Evolutionary conservation across 371 early-diverging fungal genomes (phyloP).

Genomic region (Mucor velutinosus): DNA sequence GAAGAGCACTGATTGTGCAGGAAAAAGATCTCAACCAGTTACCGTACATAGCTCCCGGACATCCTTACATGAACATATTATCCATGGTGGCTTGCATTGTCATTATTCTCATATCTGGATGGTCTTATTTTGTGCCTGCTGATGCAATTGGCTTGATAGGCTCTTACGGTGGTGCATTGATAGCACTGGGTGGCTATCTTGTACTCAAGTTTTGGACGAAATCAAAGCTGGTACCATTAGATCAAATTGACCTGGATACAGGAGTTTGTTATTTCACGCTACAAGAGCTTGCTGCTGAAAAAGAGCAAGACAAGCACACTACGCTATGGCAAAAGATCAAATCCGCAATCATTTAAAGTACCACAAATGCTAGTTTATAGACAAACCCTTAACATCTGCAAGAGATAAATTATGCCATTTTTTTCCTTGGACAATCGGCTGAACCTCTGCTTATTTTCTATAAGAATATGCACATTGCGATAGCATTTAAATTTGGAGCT

Average conservation of each 20-base stretch:
- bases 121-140: slow-evolving; percentile 38
- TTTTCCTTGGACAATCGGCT: too few species aligned
- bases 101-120: slow-evolving; percentile 31
- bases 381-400: too few species aligned
- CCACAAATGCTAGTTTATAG: too few species aligned
- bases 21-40: slow-evolving; percentile 62
- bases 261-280: slow-evolving; percentile 23
- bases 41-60: slow-evolving; percentile 70
- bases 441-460: too few species aligned
- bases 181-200: slow-evolving; percentile 24
- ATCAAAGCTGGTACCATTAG: slow-evolving; percentile 35
- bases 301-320: slow-evolving; percentile 8
- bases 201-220: slow-evolving; percentile 32
- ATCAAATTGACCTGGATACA: slow-evolving; percentile 40
- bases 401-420: too few species aligned
- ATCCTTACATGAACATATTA: slow-evolving; percentile 69
- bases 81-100: slow-evolving; percentile 47
- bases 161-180: slow-evolving; percentile 25
- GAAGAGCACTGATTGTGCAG: slow-evolving; percentile 73
- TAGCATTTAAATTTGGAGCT: too few species aligned
- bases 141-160: slow-evolving; percentile 33
- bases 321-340: slow-evolving; percentile 10
- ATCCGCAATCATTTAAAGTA: neutral
- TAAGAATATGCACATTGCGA: too few species aligned
- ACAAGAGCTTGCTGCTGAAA: slow-evolving; percentile 15